These are phyloP conservation scores for Aspergillus sp. DNA, from an alignment of 2,329 filamentous ascomycete genomes.

Conservation along the genomic window DNA sequence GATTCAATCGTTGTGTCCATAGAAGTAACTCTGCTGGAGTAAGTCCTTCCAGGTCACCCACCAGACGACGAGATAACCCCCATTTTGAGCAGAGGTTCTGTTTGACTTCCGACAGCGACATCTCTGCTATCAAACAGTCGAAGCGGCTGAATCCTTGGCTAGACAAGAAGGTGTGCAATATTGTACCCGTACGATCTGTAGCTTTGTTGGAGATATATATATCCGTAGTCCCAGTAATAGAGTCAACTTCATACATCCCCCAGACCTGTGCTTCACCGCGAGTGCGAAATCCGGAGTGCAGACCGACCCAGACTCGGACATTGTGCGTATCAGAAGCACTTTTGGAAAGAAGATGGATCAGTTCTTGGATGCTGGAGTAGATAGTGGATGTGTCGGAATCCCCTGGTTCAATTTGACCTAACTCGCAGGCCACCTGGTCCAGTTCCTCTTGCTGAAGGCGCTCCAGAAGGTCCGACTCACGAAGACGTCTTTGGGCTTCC, in stretches of 20 bases:
- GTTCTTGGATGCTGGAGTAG: not conserved
- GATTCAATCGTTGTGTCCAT: conserved; percentile 11
- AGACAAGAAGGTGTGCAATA: conserved; percentile 41
- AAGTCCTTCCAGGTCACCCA: conserved; percentile 34
- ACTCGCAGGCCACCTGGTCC: conserved; percentile 12
- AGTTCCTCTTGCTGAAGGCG: conserved; percentile 18
- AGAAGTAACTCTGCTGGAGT: conserved; percentile 33
- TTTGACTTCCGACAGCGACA: conserved; percentile 25
- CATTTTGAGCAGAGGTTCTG: conserved; percentile 16
- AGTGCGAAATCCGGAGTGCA: conserved; percentile 25
- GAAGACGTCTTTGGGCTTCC: conserved; percentile 22
- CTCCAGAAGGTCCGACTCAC: conserved; percentile 23
- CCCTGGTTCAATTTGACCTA: conserved; percentile 11
- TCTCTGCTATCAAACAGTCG: conserved; percentile 31
- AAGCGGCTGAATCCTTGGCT: conserved; percentile 27
- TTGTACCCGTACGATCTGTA: conserved; percentile 29
- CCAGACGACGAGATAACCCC: conserved; percentile 26
- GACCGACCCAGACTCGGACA: conserved; percentile 16
- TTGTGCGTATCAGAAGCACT: conserved; percentile 6
- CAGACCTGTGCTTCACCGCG: conserved; percentile 18
- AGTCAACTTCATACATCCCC: conserved; percentile 19
- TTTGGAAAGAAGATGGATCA: conserved; percentile 9
- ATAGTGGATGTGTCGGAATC: not conserved
- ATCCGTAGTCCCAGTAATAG: conserved; percentile 18
- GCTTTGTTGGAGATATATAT: conserved; percentile 38